Conservation (phyloP, 768 basidiomycete genomes). For the Phylloporus scabripes region DNA sequence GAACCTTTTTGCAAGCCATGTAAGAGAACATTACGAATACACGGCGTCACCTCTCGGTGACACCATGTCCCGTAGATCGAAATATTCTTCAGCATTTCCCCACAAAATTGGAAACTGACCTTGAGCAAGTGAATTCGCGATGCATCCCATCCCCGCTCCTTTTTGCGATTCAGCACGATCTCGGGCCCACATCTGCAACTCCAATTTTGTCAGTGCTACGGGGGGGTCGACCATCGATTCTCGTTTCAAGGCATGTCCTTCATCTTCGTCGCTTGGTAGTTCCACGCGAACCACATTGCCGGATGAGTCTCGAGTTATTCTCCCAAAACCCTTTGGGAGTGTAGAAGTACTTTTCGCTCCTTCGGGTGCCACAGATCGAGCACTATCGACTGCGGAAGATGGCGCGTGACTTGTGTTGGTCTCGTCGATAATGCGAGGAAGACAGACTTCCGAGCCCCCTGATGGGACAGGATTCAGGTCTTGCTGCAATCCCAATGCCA, state of each 20-base stretch:
- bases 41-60: background rate
- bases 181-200: constrained; percentile 17
- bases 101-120: constrained; percentile 30
- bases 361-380: constrained; percentile 2
- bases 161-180: background rate
- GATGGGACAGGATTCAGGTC: constrained; percentile 61
- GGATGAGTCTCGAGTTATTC: constrained; percentile 72
- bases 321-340: constrained; percentile 65
- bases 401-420: background rate
- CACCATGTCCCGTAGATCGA: background rate
- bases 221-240: constrained; percentile 40
- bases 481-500: constrained; percentile 66
- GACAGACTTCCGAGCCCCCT: constrained; percentile 58
- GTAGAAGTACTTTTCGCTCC: constrained; percentile 17
- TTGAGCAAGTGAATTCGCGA: constrained; percentile 13
- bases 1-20: background rate
- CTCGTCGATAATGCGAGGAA: background rate
- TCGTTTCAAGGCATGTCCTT: constrained; percentile 1
- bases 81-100: background rate
- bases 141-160: background rate
- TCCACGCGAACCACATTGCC: constrained; percentile 74
- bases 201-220: constrained; percentile 7
- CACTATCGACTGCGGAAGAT: background rate
- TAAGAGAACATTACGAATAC: constrained; percentile 1
- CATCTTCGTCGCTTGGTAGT: constrained; percentile 48